phyloP scores from a whole-genome alignment of 2,329 filamentous ascomycete genomes.

The Nothomitra cinnamomea region DNA sequence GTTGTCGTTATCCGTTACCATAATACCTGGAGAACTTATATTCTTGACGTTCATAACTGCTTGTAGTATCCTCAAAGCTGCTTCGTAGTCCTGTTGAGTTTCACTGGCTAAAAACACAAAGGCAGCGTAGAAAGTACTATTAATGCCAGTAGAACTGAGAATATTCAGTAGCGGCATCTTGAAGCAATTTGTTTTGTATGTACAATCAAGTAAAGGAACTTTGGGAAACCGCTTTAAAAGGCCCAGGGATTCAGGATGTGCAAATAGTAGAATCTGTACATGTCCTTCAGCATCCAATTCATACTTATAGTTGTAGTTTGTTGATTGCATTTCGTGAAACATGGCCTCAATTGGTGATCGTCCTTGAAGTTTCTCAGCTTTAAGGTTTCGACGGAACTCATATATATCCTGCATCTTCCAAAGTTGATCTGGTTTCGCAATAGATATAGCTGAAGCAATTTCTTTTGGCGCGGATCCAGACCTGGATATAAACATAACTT shows the following conservation, averaged over 20 bases:
- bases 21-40: background rate
- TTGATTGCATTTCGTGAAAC: too few species aligned
- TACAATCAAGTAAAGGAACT: conserved; percentile 1
- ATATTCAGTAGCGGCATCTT: too few species aligned
- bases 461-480: background rate
- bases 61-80: background rate
- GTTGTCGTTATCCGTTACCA: conserved; percentile 2
- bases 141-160: too few species aligned
- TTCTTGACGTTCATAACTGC: background rate
- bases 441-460: background rate
- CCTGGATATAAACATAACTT: too few species aligned
- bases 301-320: too few species aligned
- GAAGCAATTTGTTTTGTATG: conserved; percentile 3
- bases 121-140: too few species aligned
- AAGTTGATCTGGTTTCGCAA: background rate
- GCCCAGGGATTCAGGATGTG: background rate
- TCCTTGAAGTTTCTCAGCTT: too few species aligned
- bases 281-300: background rate
- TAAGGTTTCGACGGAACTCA: background rate
- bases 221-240: background rate
- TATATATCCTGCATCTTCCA: background rate
- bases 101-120: too few species aligned
- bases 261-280: background rate
- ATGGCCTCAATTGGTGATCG: too few species aligned
- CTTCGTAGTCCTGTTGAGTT: too few species aligned